Percentiles rank a stretch among this genome's conserved stretches.
Conservation (phyloP, 1,284 basidiomycete genomes). For the Melanopsichium pennsylvanicum region DNA sequence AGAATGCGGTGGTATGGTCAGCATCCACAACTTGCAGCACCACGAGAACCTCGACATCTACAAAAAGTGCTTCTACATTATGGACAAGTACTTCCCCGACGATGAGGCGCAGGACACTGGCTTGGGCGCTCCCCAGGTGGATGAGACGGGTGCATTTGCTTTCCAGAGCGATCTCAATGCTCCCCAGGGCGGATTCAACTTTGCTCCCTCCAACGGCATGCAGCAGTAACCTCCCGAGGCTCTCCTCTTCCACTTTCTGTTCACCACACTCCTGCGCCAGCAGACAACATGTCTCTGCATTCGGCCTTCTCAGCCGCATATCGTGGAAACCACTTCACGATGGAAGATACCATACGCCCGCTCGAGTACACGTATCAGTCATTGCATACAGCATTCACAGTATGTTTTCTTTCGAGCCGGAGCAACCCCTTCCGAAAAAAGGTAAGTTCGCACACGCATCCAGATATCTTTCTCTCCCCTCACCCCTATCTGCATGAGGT, state of each 20-base stretch:
- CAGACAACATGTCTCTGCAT: background rate
- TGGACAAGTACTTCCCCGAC: constrained; percentile 67
- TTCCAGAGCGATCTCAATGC: constrained; percentile 69
- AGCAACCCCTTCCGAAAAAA: too few species aligned
- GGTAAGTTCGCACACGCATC: constrained; percentile 31
- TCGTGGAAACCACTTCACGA: too few species aligned
- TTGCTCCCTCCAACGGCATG: constrained; percentile 58
- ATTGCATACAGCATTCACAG: too few species aligned
- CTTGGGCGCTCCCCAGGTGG: constrained; percentile 81
- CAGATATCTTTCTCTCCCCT: background rate
- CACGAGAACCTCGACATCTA: constrained; percentile 99
- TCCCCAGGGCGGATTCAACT: constrained; percentile 63
- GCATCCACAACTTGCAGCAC: constrained; percentile 98
- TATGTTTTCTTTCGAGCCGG: too few species aligned
- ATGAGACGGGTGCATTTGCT: constrained; percentile 84
- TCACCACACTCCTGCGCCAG: too few species aligned
- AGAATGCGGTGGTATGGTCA: constrained; percentile 91
- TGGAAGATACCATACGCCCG: constrained; percentile 14
- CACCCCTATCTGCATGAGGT: too few species aligned
- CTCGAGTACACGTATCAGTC: too few species aligned
- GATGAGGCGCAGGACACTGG: constrained; percentile 72
- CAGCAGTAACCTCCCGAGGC: constrained; percentile 48
- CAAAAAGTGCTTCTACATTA: constrained; percentile 98
- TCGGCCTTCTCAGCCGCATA: background rate
- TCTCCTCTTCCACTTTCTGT: too few species aligned